Evolutionary conservation across 179 eudicot species (phyloP), one percentile per base, ranked within the genome.

Genomic region (Monotropa hypopitys): DNA sequence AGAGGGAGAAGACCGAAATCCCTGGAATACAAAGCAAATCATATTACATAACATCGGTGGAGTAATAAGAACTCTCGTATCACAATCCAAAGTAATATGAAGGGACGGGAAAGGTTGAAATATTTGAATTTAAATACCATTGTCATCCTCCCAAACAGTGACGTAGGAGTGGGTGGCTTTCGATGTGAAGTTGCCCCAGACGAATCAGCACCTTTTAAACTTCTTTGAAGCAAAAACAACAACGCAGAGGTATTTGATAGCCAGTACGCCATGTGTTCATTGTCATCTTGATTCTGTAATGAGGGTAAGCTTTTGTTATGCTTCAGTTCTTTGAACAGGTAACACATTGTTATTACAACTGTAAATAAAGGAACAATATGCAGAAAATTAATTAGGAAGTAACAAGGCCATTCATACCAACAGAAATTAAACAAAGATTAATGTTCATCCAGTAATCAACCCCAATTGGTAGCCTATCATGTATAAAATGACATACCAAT

Each of bases 131-230:
- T 30, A 2, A 67, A 62, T 84, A 93, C 97, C 87, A 78, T 87
- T 54, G 98, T 90, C 95, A 90, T 90, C 84, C 92, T 91, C 83
- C 95, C 91, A 70, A 92, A 88, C 13, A 92, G 85, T 67, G 90
- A 93, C 91, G 88, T 81, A 59, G 90, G 89, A 53, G 97, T 86
- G 70, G 88, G 56, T 38, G 91, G 50, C 63, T 93, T 86, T 47
- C 98, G 80, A 43, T 88, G 84, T 76, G 88, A 91, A 78, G 94
- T 90, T 76, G 93, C 81, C 73, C 92, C 98, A 80, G 93, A 85
- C 68, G 90, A 90, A 70, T 92, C 91, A 42, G 87, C 85, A 76
- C 88, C 88, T 87, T 93, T 93, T 23, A 93, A 75, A 68, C 97
- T 91, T 56, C 86, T 87, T 86, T 91, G 97, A 81, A 93, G 75